phyloP scores from a whole-genome alignment of 192 early-diverging fungal species.

The Linnemannia exigua region DNA sequence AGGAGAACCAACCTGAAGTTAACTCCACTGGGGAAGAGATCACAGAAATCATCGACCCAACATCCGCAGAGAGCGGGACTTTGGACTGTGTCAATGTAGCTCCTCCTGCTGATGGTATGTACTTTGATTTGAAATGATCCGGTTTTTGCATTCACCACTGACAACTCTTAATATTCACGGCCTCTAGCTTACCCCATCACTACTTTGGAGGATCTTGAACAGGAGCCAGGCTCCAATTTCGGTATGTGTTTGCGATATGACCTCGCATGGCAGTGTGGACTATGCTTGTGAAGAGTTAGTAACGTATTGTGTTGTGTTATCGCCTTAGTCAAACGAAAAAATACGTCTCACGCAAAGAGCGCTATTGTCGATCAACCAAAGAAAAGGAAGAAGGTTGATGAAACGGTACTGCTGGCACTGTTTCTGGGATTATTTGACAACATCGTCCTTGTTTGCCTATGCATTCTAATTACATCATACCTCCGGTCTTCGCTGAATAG shows the following conservation, averaged over 20 bases:
- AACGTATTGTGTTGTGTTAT: neutral
- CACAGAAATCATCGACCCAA: conserved; percentile 1
- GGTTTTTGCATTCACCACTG: neutral
- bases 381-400: neutral
- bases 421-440: conserved; percentile 1
- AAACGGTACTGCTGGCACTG: neutral
- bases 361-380: too few species aligned
- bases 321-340: neutral
- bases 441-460: neutral
- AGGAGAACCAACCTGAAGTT: too few species aligned
- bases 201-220: conserved; percentile 6
- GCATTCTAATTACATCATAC: neutral
- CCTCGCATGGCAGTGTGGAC: neutral
- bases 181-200: conserved; percentile 13
- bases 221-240: neutral
- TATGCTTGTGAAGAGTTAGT: neutral
- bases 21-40: too few species aligned
- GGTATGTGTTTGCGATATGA: conserved; percentile 10
- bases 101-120: conserved; percentile 7
- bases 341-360: neutral
- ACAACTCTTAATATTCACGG: neutral
- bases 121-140: neutral
- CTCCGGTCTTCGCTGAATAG: neutral
- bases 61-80: conserved; percentile 9
- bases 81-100: neutral